Evolutionary conservation across 108 stramenopile species (phyloP).

Genomic region (Stephanodiscus triporus): DNA sequence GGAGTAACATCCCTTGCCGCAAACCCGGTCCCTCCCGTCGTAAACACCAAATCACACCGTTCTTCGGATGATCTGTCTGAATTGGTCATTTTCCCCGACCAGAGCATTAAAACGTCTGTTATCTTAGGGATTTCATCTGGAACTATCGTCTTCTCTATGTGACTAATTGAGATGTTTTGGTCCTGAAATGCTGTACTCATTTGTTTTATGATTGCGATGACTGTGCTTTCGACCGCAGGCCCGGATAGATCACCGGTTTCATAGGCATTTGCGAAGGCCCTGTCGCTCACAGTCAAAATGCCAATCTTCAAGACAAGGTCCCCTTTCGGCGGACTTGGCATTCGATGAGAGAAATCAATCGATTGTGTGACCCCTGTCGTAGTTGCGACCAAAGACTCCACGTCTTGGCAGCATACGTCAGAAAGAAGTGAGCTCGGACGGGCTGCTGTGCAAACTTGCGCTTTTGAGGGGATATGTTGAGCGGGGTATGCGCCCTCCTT

Average conservation of each 20-base stretch:
- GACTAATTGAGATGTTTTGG: conserved; percentile 28
- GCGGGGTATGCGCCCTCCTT: conserved; percentile 1
- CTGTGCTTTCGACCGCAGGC: conserved; percentile 65
- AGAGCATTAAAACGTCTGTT: conserved; percentile 48
- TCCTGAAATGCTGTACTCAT: conserved; percentile 34
- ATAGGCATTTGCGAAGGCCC: conserved; percentile 73
- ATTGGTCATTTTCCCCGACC: conserved; percentile 47
- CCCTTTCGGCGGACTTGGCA: conserved; percentile 38
- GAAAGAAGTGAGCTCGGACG: conserved; percentile 60
- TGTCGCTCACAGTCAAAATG: conserved; percentile 87
- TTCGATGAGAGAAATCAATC: neutral
- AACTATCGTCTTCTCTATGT: conserved; percentile 60
- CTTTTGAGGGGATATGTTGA: neutral
- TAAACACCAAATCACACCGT: conserved; percentile 73
- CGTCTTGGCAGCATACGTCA: conserved; percentile 90
- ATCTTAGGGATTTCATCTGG: conserved; percentile 81
- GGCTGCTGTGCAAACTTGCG: conserved; percentile 3
- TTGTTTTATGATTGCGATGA: conserved; percentile 34
- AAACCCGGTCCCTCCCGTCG: conserved; percentile 94
- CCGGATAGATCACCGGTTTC: conserved; percentile 85
- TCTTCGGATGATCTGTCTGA: conserved; percentile 6
- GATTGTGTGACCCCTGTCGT: neutral
- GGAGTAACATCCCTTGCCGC: conserved; percentile 88
- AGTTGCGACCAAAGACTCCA: conserved; percentile 33
- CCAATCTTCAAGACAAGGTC: conserved; percentile 57